A percentile compares a stretch with the other conserved stretches of the same genome.
Evolutionary conservation across 176 grass and related monocot genomes (phyloP).

Genomic region (Microstegium vimineum): DNA sequence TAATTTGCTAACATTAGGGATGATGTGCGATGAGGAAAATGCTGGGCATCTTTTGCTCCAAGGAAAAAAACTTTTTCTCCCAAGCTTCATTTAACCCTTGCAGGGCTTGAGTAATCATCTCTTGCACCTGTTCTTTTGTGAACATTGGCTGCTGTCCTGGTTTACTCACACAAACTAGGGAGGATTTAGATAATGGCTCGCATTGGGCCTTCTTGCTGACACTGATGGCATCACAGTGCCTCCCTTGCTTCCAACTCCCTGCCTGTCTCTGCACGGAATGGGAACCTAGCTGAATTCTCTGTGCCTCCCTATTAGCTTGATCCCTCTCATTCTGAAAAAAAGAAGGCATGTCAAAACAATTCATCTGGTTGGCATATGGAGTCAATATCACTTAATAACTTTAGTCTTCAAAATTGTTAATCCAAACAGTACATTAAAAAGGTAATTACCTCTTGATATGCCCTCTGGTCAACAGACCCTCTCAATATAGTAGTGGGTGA

Average conservation of each 20-base stretch:
- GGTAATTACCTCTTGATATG: conserved; percentile 11
- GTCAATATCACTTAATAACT: background rate
- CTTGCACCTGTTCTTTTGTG: conserved; percentile 41
- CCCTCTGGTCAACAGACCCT: conserved; percentile 1
- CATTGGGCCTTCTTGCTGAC: conserved; percentile 11
- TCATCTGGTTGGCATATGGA: conserved; percentile 7
- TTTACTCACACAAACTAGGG: conserved; percentile 20
- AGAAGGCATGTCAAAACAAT: background rate
- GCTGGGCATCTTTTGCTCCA: conserved; percentile 32
- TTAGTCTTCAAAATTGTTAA: background rate
- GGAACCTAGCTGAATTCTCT: background rate
- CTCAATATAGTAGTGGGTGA: background rate
- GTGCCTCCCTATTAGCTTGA: background rate
- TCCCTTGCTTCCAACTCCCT: conserved; percentile 11
- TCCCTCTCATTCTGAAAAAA: conserved; percentile 3
- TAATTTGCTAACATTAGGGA: conserved; percentile 12
- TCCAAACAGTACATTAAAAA: background rate
- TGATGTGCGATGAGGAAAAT: background rate
- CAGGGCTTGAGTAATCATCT: conserved; percentile 43
- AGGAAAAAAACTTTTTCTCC: conserved; percentile 40
- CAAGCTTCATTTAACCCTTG: conserved; percentile 46
- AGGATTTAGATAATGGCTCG: conserved; percentile 21
- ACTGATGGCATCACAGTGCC: background rate
- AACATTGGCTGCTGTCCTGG: conserved; percentile 24
- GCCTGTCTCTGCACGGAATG: conserved; percentile 24